Percentiles rank a stretch among this genome's conserved stretches.
Conservation (phyloP, 1,284 basidiomycete species). For the Sporisorium graminicola region DNA sequence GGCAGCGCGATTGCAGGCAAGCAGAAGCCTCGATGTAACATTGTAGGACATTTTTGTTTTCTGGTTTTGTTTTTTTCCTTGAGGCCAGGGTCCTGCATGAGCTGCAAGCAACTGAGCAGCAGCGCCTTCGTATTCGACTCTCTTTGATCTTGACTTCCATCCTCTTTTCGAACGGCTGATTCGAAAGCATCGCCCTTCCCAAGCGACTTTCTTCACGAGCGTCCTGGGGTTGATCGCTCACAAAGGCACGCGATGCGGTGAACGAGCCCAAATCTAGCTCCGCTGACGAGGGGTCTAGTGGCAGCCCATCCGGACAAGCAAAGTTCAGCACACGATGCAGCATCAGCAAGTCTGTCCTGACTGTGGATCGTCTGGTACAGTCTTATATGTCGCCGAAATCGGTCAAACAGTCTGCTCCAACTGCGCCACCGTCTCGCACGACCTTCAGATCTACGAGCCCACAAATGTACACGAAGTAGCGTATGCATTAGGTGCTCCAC, state of each 20-base stretch:
- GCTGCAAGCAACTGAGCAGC: background rate
- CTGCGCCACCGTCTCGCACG: constrained; percentile 24
- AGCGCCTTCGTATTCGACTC: background rate
- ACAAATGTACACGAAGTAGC: constrained; percentile 19
- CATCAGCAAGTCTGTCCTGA: constrained; percentile 17
- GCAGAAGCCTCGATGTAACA: constrained; percentile 1
- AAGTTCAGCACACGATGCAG: constrained; percentile 12
- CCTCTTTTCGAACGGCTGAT: background rate
- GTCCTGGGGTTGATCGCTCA: background rate
- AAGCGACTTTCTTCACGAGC: background rate
- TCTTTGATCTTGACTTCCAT: background rate
- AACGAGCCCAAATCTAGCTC: background rate
- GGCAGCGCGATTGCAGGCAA: background rate
- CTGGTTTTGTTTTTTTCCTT: background rate
- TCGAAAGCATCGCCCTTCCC: background rate
- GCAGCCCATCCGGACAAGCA: no score
- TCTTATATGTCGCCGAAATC: constrained; percentile 18
- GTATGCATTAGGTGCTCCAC: constrained; percentile 23
- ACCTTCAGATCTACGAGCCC: constrained; percentile 35
- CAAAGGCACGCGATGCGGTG: constrained; percentile 4
- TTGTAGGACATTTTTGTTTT: background rate
- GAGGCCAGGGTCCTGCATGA: constrained; percentile 1
- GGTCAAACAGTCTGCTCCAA: constrained; percentile 28
- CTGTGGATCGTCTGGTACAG: constrained; percentile 19
- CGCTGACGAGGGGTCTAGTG: background rate